A percentile compares a stretch with the other conserved stretches of the same genome.
phyloP scores from a whole-genome alignment of 768 basidiomycete genomes.

The Dioszegia hungarica region DNA sequence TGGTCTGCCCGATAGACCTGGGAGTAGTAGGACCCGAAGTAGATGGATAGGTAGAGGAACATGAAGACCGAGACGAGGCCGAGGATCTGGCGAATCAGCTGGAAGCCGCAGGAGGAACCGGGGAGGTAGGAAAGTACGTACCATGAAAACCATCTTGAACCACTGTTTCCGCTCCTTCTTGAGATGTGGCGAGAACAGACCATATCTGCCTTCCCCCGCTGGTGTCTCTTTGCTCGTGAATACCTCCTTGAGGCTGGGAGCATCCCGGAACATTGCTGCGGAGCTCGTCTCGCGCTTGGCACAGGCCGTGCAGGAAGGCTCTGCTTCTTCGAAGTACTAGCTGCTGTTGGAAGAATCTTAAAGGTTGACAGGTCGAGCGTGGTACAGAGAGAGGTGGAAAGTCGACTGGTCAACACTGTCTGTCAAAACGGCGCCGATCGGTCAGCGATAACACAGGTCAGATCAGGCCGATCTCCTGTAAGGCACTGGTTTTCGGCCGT shows the following conservation, averaged over 20 bases:
- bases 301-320: no score
- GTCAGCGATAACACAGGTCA: no score
- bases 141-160: constrained; percentile 28
- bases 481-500: no score
- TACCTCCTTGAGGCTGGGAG: constrained; percentile 7
- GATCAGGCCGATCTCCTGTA: no score
- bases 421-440: no score
- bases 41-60: constrained; percentile 36
- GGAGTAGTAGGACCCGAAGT: constrained; percentile 47
- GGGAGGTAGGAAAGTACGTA: constrained; percentile 5
- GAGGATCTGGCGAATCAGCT: constrained; percentile 14
- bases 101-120: neutral
- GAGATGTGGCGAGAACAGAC: constrained; percentile 20
- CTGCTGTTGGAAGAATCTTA: no score
- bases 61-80: constrained; percentile 28
- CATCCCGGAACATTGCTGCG: constrained; percentile 4
- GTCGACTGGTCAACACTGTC: no score
- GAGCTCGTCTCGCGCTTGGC: no score
- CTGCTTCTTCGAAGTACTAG: neutral
- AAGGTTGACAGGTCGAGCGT: no score
- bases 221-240: constrained; percentile 11
- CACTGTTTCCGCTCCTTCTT: constrained; percentile 28
- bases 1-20: constrained; percentile 40
- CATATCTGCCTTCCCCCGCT: constrained; percentile 23
- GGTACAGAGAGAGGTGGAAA: no score